Percentiles rank a stretch among this genome's conserved stretches.
Conservation (phyloP, 805 yeast species). For the Candida hungchunana region DNA sequence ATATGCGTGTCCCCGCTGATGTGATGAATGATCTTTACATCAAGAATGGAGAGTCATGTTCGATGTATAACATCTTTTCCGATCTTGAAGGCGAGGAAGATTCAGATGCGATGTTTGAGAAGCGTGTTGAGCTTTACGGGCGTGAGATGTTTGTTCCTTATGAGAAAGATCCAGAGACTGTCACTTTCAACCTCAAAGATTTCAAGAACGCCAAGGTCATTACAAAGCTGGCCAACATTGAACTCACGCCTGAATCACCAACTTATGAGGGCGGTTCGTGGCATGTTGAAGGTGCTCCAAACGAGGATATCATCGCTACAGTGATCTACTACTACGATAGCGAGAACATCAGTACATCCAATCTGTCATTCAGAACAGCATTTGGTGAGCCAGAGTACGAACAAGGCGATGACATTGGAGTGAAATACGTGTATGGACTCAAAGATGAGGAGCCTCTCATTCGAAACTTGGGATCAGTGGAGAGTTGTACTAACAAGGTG, state of each 20-base stretch:
- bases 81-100: constrained; percentile 1
- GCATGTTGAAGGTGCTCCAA: constrained; percentile 12
- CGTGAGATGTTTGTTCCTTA: constrained; percentile 3
- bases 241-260: constrained; percentile 8
- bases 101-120: constrained; percentile 1
- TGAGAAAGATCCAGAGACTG: constrained; percentile 1
- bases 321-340: constrained; percentile 10
- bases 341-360: constrained; percentile 6
- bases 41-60: neutral
- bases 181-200: constrained; percentile 2
- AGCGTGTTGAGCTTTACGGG: constrained; percentile 1
- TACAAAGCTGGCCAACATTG: constrained; percentile 11
- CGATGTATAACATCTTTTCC: neutral
- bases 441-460: constrained; percentile 2
- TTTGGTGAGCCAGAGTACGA: constrained; percentile 8
- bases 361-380: constrained; percentile 8
- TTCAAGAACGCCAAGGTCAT: constrained; percentile 7
- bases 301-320: constrained; percentile 11
- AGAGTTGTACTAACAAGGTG: constrained; percentile 6
- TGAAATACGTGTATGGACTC: constrained; percentile 2
- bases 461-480: constrained; percentile 1
- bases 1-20: constrained; percentile 5
- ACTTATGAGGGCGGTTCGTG: constrained; percentile 8
- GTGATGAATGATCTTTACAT: constrained; percentile 1
- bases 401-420: constrained; percentile 6